Conservation (phyloP, 2,329 filamentous ascomycete species). For the Periconia digitata region DNA sequence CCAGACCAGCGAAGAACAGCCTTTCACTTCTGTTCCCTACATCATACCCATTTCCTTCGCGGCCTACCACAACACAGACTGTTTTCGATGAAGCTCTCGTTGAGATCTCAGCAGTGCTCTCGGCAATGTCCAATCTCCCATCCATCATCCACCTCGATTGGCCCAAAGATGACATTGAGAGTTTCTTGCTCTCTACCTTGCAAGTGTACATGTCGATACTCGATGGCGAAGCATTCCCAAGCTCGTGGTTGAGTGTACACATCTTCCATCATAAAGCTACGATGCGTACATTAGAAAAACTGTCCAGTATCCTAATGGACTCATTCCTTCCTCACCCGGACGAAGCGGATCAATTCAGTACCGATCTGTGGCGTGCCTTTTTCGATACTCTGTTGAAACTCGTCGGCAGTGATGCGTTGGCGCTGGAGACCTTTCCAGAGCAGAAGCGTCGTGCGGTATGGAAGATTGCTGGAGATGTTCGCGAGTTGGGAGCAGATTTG, state of each 20-base stretch:
- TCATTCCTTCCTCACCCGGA: conserved; percentile 85
- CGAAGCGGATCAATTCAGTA: conserved; percentile 88
- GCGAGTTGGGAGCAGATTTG: conserved; percentile 86
- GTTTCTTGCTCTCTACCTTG: conserved; percentile 75
- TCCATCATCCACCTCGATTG: conserved; percentile 75
- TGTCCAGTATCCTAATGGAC: conserved; percentile 78
- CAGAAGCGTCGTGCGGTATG: conserved; percentile 95
- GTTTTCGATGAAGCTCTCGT: conserved; percentile 84
- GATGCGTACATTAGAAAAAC: conserved; percentile 80
- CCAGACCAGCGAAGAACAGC: conserved; percentile 57
- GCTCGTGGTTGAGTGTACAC: conserved; percentile 86
- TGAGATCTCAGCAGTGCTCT: conserved; percentile 85
- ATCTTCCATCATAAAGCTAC: conserved; percentile 92
- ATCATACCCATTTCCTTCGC: conserved; percentile 83
- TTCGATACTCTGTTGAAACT: conserved; percentile 87
- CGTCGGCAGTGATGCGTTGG: conserved; percentile 83
- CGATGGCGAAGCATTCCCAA: conserved; percentile 84
- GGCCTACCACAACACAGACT: conserved; percentile 60
- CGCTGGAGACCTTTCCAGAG: conserved; percentile 93
- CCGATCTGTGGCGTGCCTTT: conserved; percentile 90
- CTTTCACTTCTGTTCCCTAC: conserved; percentile 89
- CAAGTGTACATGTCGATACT: conserved; percentile 88
- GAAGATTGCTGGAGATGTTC: conserved; percentile 97
- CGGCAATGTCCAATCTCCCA: conserved; percentile 74
- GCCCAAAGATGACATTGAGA: conserved; percentile 71